Base-by-base conservation (phyloP, 2,329 filamentous ascomycete species). In the Aspergillus fructus region DNA sequence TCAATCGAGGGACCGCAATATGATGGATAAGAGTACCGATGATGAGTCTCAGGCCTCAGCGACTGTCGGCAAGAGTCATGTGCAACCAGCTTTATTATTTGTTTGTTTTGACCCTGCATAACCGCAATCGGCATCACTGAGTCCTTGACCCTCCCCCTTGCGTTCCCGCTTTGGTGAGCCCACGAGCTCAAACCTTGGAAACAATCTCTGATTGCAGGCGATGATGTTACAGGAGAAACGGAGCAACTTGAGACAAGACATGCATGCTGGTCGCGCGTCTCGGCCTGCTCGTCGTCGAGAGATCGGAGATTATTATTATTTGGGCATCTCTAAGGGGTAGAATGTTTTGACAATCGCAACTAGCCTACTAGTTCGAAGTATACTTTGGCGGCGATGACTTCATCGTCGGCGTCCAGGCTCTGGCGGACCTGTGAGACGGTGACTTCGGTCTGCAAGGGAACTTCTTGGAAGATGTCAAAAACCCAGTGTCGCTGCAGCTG, bases 61-160 rank as follows among this genome's bases (percentile, higher is more conserved):
- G 27, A 30, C 27, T 11, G 27, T 9, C 27, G 27, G 27, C 15
- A 17, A 34, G 33, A 33, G 42, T 42, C 17, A 33, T 37, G 27
- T 37, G 13, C 23, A 33, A 51, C 43, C 27, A 39, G 27, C 30
- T 13, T 47, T 53, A 12, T 47, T 53, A 12, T 56, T 47, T 57
- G 59, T 54, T 59, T 62, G 40, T 62, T 60, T 61, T 61, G 57
- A 55, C 55, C 62, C 56, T 64, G 59, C 53, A 55, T 61, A 55
- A 51, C 57, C 49, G 53, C 49, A 63, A 59, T 42, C 47, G 53
- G 59, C 50, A 59, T 58, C 54, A 55, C 30, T 27, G 53, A 51
- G 58, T 56, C 37, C 51, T 54, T 58, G 57, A 46, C 54, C 45
- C 37, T 30, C 39, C 57, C 61, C 62, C 62, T 66, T 65, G 64